Evolutionary conservation across 2,329 filamentous ascomycete genomes (phyloP), one percentile per base, ranked within the genome.

Genomic region (Ophiostoma sp.): DNA sequence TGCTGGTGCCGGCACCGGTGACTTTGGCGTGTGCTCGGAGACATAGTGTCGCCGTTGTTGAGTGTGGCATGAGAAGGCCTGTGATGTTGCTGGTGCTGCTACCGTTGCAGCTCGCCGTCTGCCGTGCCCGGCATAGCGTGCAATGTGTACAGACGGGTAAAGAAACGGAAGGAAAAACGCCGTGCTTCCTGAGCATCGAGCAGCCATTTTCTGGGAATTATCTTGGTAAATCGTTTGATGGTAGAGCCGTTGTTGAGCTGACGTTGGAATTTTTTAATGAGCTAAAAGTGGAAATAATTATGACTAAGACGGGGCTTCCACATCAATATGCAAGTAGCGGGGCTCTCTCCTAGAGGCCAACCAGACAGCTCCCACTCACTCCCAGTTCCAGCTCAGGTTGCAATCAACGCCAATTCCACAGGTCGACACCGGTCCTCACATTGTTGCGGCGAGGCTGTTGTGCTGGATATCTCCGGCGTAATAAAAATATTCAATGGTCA

Each of bases 91-190:
- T 44, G 31, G 11, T 31, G 66, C 66, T 48, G 44, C 33, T 13
- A 66, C 35, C 13, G 39, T 15, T 33, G 23, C 23, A 1, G 69
- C 68, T 7, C 67, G 67, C 13, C 48, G 57, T 33, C 52, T 33
- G 52, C 67, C 27, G 36, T 68, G 67, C 17, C 68, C 66, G 13
- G 67, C 67, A 64, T 52, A 54, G 41, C 71, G 67, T 39, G 54
- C 17, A 23, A 60, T 8, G 3, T 67, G 67, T 35, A 41, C 74
- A 0, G 80, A 80, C 11, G 84, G 84, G 70, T 86, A 86, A 4
- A 87, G 80, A 73, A 86, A 86, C 3, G 82, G 79, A 3, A 83
- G 78, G 70, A 81, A 79, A 62, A 80, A 74, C 36, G 78, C 76
- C 35, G 79, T 76, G 68, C 77, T 74, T 48, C 78, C 74, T 23